A percentile compares a stretch with the other conserved stretches of the same genome.
These are phyloP conservation scores for Dictyophora rubrovolvata DNA, from an alignment of 768 basidiomycete species.

Conservation along the genomic window DNA sequence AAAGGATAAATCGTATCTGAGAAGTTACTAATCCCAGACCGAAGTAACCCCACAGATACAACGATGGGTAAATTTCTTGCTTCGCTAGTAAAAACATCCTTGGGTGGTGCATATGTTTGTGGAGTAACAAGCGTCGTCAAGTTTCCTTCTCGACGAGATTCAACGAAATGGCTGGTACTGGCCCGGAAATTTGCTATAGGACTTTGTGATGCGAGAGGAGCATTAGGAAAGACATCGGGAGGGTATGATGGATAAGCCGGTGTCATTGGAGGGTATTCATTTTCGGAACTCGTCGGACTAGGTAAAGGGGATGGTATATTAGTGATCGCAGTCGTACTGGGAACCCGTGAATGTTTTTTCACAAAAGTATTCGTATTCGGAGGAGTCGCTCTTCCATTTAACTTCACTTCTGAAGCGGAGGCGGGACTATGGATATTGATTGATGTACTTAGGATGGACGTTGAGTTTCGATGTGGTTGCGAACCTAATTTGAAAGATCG, in stretches of 20 bases:
- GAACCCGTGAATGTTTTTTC: background rate
- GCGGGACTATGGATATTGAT: background rate
- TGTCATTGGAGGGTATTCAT: slow-evolving; percentile 37
- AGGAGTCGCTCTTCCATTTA: background rate
- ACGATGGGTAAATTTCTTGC: slow-evolving; percentile 48
- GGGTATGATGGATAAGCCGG: slow-evolving; percentile 70
- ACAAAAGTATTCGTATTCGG: background rate
- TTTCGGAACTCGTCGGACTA: slow-evolving; percentile 14
- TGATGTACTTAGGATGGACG: slow-evolving; percentile 21
- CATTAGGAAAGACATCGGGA: slow-evolving; percentile 34
- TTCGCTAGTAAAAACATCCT: slow-evolving; percentile 24
- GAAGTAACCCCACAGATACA: slow-evolving; percentile 53
- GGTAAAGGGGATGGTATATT: background rate
- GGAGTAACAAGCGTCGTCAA: slow-evolving; percentile 23
- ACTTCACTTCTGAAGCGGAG: background rate
- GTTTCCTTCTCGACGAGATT: slow-evolving; percentile 48
- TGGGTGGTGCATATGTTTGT: slow-evolving; percentile 47
- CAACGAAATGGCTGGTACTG: slow-evolving; percentile 46
- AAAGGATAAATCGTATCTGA: slow-evolving; percentile 54
- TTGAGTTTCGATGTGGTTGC: slow-evolving; percentile 19
- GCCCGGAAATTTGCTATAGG: slow-evolving; percentile 37
- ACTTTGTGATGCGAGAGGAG: slow-evolving; percentile 41
- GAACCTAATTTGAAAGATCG: background rate
- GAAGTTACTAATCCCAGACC: slow-evolving; percentile 11
- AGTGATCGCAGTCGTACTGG: background rate